Evolutionary conservation across 2,329 filamentous ascomycete genomes (phyloP).

Genomic region (Hansfordia pulvinata): DNA sequence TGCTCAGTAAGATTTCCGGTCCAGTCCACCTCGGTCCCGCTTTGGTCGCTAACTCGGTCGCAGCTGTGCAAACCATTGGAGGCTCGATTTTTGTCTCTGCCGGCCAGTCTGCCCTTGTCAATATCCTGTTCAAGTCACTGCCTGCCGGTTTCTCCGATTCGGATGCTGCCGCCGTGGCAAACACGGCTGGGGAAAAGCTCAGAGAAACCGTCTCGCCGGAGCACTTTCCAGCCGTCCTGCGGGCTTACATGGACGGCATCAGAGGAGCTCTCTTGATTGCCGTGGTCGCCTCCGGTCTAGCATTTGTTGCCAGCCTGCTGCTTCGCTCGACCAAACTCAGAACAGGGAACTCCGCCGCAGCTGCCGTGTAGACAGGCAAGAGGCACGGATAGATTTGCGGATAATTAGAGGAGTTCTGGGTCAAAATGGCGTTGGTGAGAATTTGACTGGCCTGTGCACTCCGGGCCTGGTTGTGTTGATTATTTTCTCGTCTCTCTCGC

Average conservation of each 20-base stretch:
- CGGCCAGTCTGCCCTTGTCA: conserved; percentile 22
- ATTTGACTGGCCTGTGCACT: too few species aligned
- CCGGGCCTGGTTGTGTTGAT: too few species aligned
- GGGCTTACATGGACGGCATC: conserved; percentile 45
- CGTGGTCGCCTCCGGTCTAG: conserved; percentile 23
- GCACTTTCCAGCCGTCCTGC: conserved; percentile 33
- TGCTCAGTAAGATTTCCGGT: conserved; percentile 2
- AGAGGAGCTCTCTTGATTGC: conserved; percentile 43
- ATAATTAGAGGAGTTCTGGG: too few species aligned
- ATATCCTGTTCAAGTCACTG: conserved; percentile 10
- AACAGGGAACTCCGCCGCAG: too few species aligned
- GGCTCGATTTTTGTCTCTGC: conserved; percentile 25
- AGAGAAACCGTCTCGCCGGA: conserved; percentile 28
- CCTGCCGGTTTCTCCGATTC: conserved; percentile 15
- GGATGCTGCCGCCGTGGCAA: conserved; percentile 16
- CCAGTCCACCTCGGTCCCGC: conserved; percentile 1
- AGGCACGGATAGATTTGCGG: too few species aligned
- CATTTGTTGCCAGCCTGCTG: conserved; percentile 14
- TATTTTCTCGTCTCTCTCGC: too few species aligned
- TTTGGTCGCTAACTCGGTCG: conserved; percentile 1
- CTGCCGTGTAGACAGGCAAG: too few species aligned
- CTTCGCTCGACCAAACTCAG: too few species aligned
- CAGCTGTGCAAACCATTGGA: conserved; percentile 23
- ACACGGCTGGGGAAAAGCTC: conserved; percentile 35
- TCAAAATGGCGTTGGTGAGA: too few species aligned